Evolutionary conservation across 192 early-diverging fungal genomes (phyloP).

Genomic region (Podila epicladia): DNA sequence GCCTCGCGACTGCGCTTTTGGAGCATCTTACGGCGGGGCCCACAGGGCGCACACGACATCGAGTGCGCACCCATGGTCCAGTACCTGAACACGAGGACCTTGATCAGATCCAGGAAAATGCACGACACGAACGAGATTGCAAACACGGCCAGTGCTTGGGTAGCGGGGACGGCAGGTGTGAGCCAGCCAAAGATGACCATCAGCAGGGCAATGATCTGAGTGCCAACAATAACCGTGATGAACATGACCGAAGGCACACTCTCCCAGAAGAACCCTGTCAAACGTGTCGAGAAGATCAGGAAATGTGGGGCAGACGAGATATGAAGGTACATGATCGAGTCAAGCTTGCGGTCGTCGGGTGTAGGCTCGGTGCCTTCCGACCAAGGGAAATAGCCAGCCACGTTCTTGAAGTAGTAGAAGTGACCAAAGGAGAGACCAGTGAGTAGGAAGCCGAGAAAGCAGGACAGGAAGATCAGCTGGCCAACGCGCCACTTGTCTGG

Average conservation of each 20-base stretch:
- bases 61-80: constrained; percentile 26
- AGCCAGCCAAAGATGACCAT: constrained; percentile 61
- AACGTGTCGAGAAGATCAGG: constrained; percentile 78
- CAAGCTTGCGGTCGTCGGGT: constrained; percentile 43
- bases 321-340: constrained; percentile 80
- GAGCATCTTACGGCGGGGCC: constrained; percentile 27
- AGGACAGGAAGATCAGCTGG: constrained; percentile 71
- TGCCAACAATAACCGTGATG: constrained; percentile 67
- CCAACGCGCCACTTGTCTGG: constrained; percentile 84
- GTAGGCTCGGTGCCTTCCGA: constrained; percentile 32
- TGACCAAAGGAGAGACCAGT: constrained; percentile 71
- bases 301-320: constrained; percentile 81
- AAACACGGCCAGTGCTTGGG: constrained; percentile 60
- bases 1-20: constrained; percentile 5
- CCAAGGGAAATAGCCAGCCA: constrained; percentile 22
- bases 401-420: constrained; percentile 67
- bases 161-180: constrained; percentile 53
- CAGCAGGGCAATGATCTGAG: constrained; percentile 75
- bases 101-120: constrained; percentile 72
- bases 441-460: constrained; percentile 66
- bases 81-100: constrained; percentile 58
- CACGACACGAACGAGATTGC: constrained; percentile 65
- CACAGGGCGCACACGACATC: constrained; percentile 34
- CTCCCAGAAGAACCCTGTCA: constrained; percentile 72
- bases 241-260: constrained; percentile 65